A percentile compares a stretch with the other conserved stretches of the same genome.
phyloP scores from a whole-genome alignment of 2,329 filamentous ascomycete genomes.

The Apiospora pterosperma region DNA sequence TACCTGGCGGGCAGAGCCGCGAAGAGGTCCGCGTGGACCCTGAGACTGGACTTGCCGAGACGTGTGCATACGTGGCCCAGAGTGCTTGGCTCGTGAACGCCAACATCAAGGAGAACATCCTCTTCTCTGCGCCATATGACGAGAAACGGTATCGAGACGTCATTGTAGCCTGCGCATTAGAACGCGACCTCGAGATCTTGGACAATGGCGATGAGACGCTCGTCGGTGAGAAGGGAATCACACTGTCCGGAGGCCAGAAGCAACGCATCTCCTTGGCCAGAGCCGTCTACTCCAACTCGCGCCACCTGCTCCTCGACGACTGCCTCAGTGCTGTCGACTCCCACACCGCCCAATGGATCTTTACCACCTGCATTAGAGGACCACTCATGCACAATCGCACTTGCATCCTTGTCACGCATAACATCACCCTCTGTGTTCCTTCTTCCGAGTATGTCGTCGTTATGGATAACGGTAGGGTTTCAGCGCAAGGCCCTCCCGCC shows the following conservation, averaged over 20 bases:
- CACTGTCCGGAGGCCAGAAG: conserved; percentile 94
- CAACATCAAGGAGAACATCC: conserved; percentile 92
- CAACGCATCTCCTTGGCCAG: conserved; percentile 96
- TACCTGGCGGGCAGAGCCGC: conserved; percentile 81
- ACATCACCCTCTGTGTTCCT: conserved; percentile 82
- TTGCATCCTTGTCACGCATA: conserved; percentile 94
- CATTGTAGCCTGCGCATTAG: conserved; percentile 83
- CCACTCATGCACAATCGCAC: conserved; percentile 85
- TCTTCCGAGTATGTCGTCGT: conserved; percentile 77
- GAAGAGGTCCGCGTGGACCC: conserved; percentile 81
- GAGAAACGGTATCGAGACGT: conserved; percentile 83
- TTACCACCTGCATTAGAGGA: conserved; percentile 86
- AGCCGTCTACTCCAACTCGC: conserved; percentile 92
- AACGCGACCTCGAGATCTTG: conserved; percentile 87
- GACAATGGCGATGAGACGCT: conserved; percentile 90
- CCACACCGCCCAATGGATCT: conserved; percentile 97
- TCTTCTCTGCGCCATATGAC: conserved; percentile 81
- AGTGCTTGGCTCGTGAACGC: conserved; percentile 96
- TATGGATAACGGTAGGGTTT: conserved; percentile 81
- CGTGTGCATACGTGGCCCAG: conserved; percentile 93
- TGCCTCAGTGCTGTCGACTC: conserved; percentile 96
- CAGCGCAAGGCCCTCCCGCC: conserved; percentile 70
- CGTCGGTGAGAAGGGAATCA: conserved; percentile 96
- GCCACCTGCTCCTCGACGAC: conserved; percentile 88
- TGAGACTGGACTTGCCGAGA: conserved; percentile 83